A percentile compares a stretch with the other conserved stretches of the same genome.
Evolutionary conservation across 208 protist genomes (phyloP).

Genomic region (Leishmania gerbilli): DNA sequence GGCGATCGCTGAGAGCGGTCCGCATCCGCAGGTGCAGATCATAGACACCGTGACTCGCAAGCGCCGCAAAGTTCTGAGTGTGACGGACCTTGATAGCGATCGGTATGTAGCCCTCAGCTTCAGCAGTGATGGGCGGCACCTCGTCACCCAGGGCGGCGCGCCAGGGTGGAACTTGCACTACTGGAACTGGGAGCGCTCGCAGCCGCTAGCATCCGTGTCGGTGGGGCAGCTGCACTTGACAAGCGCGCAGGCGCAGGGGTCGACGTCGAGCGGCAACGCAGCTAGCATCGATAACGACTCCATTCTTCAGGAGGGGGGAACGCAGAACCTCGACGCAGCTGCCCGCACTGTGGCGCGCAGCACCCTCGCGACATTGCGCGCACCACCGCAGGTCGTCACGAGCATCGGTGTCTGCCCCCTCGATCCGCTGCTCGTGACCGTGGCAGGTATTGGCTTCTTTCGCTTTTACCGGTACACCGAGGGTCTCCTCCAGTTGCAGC

Average conservation of each 20-base stretch:
- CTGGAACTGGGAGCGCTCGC: slow-evolving; percentile 93
- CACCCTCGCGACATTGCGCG: neutral
- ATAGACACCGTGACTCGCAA: slow-evolving; percentile 89
- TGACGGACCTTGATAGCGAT: slow-evolving; percentile 75
- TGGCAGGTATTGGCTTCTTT: slow-evolving; percentile 92
- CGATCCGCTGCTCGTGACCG: slow-evolving; percentile 87
- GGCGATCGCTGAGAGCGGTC: slow-evolving; percentile 91
- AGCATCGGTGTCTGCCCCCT: slow-evolving; percentile 82
- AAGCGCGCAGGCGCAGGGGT: slow-evolving; percentile 1
- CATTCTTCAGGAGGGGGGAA: neutral
- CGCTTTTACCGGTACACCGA: slow-evolving; percentile 92
- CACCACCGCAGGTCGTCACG: slow-evolving; percentile 45
- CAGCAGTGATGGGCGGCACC: slow-evolving; percentile 84
- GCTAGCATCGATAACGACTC: neutral
- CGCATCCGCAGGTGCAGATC: slow-evolving; percentile 77
- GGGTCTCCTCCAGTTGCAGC: slow-evolving; percentile 77
- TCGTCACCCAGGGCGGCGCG: slow-evolving; percentile 86
- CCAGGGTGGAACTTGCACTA: slow-evolving; percentile 86
- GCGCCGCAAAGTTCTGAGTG: slow-evolving; percentile 82
- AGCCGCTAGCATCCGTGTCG: slow-evolving; percentile 74
- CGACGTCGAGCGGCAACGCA: neutral
- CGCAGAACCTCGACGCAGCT: neutral
- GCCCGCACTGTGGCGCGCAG: neutral
- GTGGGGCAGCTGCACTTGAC: slow-evolving; percentile 24
- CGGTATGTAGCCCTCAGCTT: slow-evolving; percentile 84